Base-by-base conservation (phyloP, 805 yeast species). In the Ogataea sp. region DNA sequence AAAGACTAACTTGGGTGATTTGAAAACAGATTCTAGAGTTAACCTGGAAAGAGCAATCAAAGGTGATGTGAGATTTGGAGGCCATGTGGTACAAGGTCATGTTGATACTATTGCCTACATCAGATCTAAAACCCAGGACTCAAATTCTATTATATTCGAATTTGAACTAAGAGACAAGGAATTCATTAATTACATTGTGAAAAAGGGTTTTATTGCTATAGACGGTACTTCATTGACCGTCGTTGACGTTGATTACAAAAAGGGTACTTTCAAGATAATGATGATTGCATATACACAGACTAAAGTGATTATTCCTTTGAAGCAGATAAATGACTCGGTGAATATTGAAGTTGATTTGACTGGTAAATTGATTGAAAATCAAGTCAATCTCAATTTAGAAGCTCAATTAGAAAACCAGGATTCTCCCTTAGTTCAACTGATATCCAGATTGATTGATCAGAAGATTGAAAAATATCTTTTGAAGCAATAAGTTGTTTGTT, bases 1-100 rank as follows among this genome's bases (percentile, higher is more conserved):
- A 43, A 71, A 93, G 45, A 79, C 96, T 2, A 81, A 83, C 46
- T 63, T 93, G 33, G 90, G 88, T 1, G 60, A 61, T 9, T 70
- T 90, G 58, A 55, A 49, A 18, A 36, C 41, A 2, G 89, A 86
- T 2, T 58, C 73, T 16, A 70, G 68, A 42, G 96, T 93, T 17
- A 90, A 93, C 56, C 67, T 90, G 44, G 99, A 93, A 59, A 70
- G 99, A 43, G 99, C 99, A 0, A 87, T 93, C 25, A 68, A 79
- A 2, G 69, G 67, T 13, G 86, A 84, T 39, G 85, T 79, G 6
- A 69, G 98, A 46, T 77, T 89, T 52, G 99, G 99, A 20, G 99
- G 99, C 1, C 99, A 93, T 60, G 76, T 90, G 46, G 99, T 93
- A 2, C 98, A 93, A 53, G 99, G 98, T 6, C 99, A 93, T 64